Conservation (phyloP, 768 basidiomycete species). For the Podaxis sp. region DNA sequence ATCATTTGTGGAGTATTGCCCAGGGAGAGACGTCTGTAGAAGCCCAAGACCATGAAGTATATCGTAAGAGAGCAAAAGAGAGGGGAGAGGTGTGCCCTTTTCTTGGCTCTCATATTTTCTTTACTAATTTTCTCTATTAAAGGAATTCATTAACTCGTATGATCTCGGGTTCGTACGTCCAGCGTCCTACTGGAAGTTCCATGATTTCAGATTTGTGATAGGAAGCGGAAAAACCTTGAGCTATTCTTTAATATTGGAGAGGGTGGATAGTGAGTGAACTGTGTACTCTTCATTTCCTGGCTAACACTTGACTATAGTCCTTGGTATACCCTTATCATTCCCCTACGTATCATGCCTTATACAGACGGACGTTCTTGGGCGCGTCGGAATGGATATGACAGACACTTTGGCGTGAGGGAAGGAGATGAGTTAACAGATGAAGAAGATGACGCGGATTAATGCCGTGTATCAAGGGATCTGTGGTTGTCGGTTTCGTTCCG, state of each 20-base stretch:
- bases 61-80: conserved; percentile 63
- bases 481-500: background rate
- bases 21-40: conserved; percentile 89
- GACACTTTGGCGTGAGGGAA: conserved; percentile 60
- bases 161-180: conserved; percentile 69
- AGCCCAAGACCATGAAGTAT: conserved; percentile 81
- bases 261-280: conserved; percentile 71
- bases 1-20: conserved; percentile 71
- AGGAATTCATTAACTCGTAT: conserved; percentile 89
- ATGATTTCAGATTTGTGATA: conserved; percentile 20
- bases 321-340: conserved; percentile 76
- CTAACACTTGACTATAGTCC: conserved; percentile 46
- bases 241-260: conserved; percentile 87
- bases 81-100: conserved; percentile 60
- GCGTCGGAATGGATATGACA: conserved; percentile 60
- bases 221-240: conserved; percentile 64
- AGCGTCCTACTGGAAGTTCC: background rate
- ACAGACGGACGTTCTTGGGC: conserved; percentile 86
- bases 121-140: background rate
- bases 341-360: conserved; percentile 75
- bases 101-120: background rate
- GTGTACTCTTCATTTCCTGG: background rate
- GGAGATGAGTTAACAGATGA: conserved; percentile 93
- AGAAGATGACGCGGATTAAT: conserved; percentile 43
- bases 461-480: background rate